These are phyloP conservation scores for Mycena haematopus DNA, from an alignment of 768 basidiomycete species.

Conservation along the genomic window DNA sequence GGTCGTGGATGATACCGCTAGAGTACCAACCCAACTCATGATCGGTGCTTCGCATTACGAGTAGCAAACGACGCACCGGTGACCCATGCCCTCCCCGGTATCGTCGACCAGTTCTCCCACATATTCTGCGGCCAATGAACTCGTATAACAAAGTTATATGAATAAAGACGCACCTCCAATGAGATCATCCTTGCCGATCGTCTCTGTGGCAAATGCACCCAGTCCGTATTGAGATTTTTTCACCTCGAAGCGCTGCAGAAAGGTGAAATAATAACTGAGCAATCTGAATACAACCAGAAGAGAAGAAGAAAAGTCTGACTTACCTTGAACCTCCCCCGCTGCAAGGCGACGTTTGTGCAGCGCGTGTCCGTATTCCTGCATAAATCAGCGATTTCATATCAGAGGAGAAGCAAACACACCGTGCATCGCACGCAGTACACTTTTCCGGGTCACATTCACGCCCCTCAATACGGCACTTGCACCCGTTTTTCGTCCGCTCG, in stretches of 20 bases:
- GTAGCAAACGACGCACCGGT: background rate
- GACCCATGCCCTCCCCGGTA: background rate
- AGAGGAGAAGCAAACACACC: constrained; percentile 23
- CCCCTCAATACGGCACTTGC: constrained; percentile 36
- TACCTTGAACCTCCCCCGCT: constrained; percentile 12
- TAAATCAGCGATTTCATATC: constrained; percentile 28
- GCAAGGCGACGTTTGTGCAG: constrained; percentile 9
- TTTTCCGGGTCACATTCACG: constrained; percentile 63
- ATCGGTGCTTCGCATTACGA: background rate
- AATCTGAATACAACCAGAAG: background rate
- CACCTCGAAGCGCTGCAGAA: background rate
- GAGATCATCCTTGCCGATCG: background rate
- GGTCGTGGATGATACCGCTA: background rate
- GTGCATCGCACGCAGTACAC: constrained; percentile 52
- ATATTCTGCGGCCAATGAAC: constrained; percentile 5
- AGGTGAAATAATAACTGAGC: too few relatives aligned
- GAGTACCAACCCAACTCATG: background rate
- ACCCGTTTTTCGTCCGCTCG: background rate
- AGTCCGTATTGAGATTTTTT: constrained; percentile 6
- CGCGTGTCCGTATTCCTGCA: background rate
- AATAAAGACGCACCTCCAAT: constrained; percentile 10
- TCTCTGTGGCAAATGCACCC: constrained; percentile 17
- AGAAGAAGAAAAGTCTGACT: too few relatives aligned
- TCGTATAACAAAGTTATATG: too few relatives aligned
- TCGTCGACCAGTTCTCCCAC: constrained; percentile 18